Evolutionary conservation across 73 alveolate genomes (phyloP), one percentile per base, ranked within the genome.

Genomic region (Symbiodinium natans): DNA sequence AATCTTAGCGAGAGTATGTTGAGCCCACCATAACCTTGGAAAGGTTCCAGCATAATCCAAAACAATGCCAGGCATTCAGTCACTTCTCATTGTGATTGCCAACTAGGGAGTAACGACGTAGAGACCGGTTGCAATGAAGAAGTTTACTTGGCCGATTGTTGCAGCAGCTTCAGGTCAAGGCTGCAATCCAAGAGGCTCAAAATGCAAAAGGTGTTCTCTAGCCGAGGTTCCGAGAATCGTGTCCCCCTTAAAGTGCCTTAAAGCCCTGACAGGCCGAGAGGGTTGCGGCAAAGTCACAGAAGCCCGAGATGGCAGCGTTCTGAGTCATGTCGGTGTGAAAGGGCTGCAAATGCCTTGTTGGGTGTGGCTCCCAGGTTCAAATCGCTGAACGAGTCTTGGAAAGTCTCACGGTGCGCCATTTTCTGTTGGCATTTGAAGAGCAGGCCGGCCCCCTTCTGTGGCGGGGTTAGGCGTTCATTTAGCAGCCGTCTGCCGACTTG

Each of bases 381-480:
- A 90, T 90, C 4, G 75, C 96, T 3, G 96, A 90, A 25, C 96
- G 87, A 25, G 39, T 90, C 33, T 73, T 90, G 87, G 96, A 92
- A 48, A 92, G 48, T 36, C 41, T 82, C n/a, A 46, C 83, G 27
- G 98, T 92, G 68, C 92, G 98, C 27, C 92, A 43, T 42, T 77
- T 77, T 29, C 41, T 92, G 54, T 36, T 75, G 39, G 43, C 98
- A 41, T 90, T 90, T 71, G 96, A 90, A 48, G 96, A 90, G 87
- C 96, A 90, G 96, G 96, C 31, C 36, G 0, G 11, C 17, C 7
- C 9, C 42, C 38, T 15, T 17, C 8, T 11, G 31, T 9, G 80
- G 9, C 80, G 4, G 11, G 80, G 80, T 2, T 59, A 15, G 5
- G 88, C 40, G 17, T 56, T 21, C 75, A 21, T 56, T 56, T 56